Conservation (phyloP, 768 basidiomycete genomes). For the Boletales sp. region DNA sequence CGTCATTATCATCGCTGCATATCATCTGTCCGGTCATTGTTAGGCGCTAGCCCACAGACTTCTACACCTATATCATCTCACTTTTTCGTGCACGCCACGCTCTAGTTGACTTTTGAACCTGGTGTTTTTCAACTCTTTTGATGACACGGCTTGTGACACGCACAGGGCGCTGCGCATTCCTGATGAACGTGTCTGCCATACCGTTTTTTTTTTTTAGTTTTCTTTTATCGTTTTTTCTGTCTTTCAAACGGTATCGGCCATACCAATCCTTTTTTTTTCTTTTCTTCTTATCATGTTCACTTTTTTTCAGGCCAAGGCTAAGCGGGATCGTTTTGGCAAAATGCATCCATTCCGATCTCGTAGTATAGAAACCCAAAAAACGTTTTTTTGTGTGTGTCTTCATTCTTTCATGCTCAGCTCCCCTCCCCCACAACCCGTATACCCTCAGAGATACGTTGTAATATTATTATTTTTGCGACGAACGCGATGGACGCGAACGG, state of each 20-base stretch:
- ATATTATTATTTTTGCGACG: no score
- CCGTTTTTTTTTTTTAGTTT: background rate
- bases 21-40: slow-evolving; percentile 25
- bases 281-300: background rate
- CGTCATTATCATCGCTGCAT: slow-evolving; percentile 22
- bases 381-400: no score
- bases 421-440: no score
- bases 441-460: no score
- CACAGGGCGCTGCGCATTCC: slow-evolving; percentile 31
- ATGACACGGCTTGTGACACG: slow-evolving; percentile 16
- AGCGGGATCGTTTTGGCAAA: slow-evolving; percentile 7
- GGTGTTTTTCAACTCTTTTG: slow-evolving; percentile 23
- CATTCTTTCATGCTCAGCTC: no score
- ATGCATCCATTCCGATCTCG: no score
- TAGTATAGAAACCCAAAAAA: no score
- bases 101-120: slow-evolving; percentile 17
- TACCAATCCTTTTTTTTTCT: slow-evolving; percentile 16
- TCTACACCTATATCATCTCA: slow-evolving; percentile 19
- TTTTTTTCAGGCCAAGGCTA: slow-evolving; percentile 7
- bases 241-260: slow-evolving; percentile 13
- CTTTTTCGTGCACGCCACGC: slow-evolving; percentile 15
- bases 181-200: slow-evolving; percentile 22
- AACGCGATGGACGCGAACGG: no score
- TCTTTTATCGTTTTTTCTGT: slow-evolving; percentile 1
- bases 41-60: slow-evolving; percentile 30